Evolutionary conservation across 2,329 filamentous ascomycete species (phyloP), one percentile per base, ranked within the genome.

Genomic region (Pseudocercospora macadamiae): DNA sequence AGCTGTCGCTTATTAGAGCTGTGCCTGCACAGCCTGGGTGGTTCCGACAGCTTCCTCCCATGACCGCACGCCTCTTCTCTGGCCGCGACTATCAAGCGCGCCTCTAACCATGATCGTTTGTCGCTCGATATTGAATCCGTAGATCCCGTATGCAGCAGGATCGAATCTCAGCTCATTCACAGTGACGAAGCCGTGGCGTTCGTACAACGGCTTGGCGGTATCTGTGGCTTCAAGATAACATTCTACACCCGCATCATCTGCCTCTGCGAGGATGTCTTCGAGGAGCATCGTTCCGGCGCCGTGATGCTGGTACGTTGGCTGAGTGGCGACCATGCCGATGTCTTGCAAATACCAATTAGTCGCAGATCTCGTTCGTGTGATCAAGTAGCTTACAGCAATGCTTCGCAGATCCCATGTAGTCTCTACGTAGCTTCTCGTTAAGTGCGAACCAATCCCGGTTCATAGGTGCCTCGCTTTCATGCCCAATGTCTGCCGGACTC

Each of bases 221-320:
- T 70, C 66, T 1, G 73, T 77, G 9, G 75, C 73, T 67, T 79
- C 77, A 26, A 80, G 62, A 68, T 80, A 80, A 16, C 68, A 70
- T 16, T 72, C 68, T 30, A 78, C 54, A 0, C 73, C 73, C 9
- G 71, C 68, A n/a, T 67, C 59, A 63, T 80, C 78, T 21, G 77
- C 78, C 52, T 77, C 74, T 18, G 70, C 65, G 16, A 78, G 42
- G 6, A 77, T 77, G 65, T 70, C 72, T 19, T 75, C 66, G 25
- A 80, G 59, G 32, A 80, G 65, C 61, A 79, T 69, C 3, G 61
- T 73, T 6, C 70, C 78, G 8, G 77, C 77, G 1, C 78, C 78
- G 14, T 74, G 72, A 14, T 75, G 67, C 30, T 77, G 76, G 42
- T 79, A 71, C 2, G 71, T 69, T 0, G 77, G 77, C 61, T 76